Conservation (phyloP, 257 asterid species). For the Verbena officinalis region DNA sequence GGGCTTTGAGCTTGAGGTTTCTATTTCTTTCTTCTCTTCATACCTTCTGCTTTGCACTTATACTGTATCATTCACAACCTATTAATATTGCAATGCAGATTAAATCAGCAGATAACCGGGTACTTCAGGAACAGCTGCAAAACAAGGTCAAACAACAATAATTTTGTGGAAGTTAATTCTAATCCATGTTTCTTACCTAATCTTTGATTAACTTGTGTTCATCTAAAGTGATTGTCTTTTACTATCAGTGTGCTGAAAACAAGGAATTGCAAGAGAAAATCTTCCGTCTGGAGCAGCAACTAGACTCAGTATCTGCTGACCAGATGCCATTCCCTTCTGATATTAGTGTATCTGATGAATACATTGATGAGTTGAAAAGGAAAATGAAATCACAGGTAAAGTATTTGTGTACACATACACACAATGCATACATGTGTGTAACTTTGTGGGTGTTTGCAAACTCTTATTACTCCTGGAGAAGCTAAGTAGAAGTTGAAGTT, state of each 20-base stretch:
- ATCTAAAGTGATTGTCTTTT: slow-evolving; percentile 27
- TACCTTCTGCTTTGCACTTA: neutral
- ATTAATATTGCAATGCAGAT: slow-evolving; percentile 60
- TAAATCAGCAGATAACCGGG: slow-evolving; percentile 85
- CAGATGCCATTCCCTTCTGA: slow-evolving; percentile 48
- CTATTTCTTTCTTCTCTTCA: slow-evolving; percentile 2
- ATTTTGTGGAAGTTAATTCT: neutral
- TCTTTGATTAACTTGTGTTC: slow-evolving; percentile 10
- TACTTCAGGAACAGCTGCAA: slow-evolving; percentile 94
- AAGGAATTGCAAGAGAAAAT: slow-evolving; percentile 69
- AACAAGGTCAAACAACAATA: slow-evolving; percentile 57
- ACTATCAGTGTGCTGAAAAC: slow-evolving; percentile 73
- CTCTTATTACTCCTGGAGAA: no score
- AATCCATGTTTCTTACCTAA: slow-evolving; percentile 1
- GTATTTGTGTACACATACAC: no score
- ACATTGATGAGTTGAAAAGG: slow-evolving; percentile 58
- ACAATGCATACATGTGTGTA: no score
- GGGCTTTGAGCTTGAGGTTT: slow-evolving; percentile 91
- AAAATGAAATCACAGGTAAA: slow-evolving; percentile 80
- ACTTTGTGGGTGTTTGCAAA: no score
- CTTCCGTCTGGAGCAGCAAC: slow-evolving; percentile 65
- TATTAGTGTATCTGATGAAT: slow-evolving; percentile 55
- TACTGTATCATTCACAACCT: slow-evolving; percentile 24
- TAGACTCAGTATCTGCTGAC: slow-evolving; percentile 51
- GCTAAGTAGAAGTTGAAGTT: no score